Conservation (phyloP, 768 basidiomycete species). For the Ephemerocybe angulata region DNA sequence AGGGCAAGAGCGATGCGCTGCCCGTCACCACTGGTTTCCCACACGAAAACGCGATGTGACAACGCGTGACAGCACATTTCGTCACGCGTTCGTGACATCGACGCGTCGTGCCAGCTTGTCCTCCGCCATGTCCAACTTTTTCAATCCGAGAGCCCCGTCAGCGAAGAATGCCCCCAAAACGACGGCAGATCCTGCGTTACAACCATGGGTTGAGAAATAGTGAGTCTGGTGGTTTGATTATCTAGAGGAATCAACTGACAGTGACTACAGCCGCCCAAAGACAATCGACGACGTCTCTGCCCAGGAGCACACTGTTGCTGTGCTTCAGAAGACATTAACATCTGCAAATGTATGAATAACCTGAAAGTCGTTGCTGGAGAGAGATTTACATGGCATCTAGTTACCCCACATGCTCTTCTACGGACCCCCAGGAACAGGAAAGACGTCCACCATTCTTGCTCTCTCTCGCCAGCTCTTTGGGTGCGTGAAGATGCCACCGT, state of each 20-base stretch:
- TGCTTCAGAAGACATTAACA: conserved; percentile 84
- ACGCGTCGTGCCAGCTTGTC: conserved; percentile 5
- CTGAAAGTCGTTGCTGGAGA: not conserved
- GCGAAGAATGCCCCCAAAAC: conserved; percentile 39
- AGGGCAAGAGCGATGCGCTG: conserved; percentile 11
- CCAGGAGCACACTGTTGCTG: conserved; percentile 93
- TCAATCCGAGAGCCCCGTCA: conserved; percentile 44
- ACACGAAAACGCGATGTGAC: conserved; percentile 35
- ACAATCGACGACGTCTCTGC: conserved; percentile 98
- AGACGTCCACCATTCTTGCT: conserved; percentile 97
- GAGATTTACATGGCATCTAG: conserved; percentile 36
- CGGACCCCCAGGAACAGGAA: conserved; percentile 97
- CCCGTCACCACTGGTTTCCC: not conserved
- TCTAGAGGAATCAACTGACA: conserved; percentile 1
- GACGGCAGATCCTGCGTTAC: conserved; percentile 54
- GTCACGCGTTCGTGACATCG: conserved; percentile 48
- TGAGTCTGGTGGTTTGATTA: conserved; percentile 33
- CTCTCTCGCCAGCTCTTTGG: conserved; percentile 92
- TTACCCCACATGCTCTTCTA: conserved; percentile 99
- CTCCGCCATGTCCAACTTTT: conserved; percentile 59
- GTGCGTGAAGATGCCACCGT: conserved; percentile 35
- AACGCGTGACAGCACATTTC: conserved; percentile 23
- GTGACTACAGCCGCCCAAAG: conserved; percentile 73
- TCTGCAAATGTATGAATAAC: conserved; percentile 77
- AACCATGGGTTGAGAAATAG: conserved; percentile 99